Evolutionary conservation across 2,329 filamentous ascomycete species (phyloP), one percentile per base, ranked within the genome.

Genomic region (Grosmannia penicillata): DNA sequence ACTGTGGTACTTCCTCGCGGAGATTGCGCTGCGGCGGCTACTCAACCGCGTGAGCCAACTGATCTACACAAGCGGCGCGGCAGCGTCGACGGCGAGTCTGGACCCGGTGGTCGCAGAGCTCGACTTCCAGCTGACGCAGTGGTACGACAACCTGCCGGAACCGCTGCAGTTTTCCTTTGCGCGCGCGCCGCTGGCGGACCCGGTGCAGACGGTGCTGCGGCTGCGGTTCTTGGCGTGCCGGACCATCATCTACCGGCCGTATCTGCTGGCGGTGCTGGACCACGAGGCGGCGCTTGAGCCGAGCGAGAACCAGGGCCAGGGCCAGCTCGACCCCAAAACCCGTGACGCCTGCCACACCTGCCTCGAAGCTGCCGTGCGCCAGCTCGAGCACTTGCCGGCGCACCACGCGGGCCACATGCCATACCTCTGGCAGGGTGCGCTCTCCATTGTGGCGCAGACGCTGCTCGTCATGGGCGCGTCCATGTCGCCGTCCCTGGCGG

Each of bases 321-420:
- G 79, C 18, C 72, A 78, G 13, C 56, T 80, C 49, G 82, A 89
- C 56, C 75, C 73, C 10, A 68, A 72, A 10, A 82, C 89, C 36
- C 72, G 78, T 47, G 81, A 85, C 36, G 82, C 78, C 51, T 89
- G 83, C 55, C 75, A 80, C 50, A 84, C 84, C 54, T 89, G 82
- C 53, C 63, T 91, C 19, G 83, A 89, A 53, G 82, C 83, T 37
- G 82, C 78, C 39, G 70, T 89, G 45, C 71, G 80, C 47, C 83
- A 91, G 57, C 63, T 89, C 39, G 82, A 89, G 58, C 75, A 86
- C 53, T 78, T 89, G 46, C 68, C 71, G 39, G 80, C 79, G 48
- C 81, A 89, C 58, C 82, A 86, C 52, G 80, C 79, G 43, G 82
- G 83, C 36, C 82, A 89, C 53, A 78, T 91, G 62, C 82, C 82